Base-by-base conservation (phyloP, 805 yeast species). In the Suhomyces canberraensis region DNA sequence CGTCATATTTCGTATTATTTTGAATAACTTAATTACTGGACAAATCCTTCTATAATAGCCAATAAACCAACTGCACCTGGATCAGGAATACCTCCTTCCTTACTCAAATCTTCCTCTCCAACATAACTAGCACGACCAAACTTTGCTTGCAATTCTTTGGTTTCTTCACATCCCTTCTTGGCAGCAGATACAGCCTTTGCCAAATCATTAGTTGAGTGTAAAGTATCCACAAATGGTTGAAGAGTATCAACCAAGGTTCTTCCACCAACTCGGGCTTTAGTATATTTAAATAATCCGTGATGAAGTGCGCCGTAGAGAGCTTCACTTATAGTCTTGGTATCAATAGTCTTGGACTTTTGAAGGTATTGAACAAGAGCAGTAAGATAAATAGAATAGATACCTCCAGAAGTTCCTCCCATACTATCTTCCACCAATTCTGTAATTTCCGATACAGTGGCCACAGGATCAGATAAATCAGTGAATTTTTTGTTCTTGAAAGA, bases 381-480 rank as follows among this genome's bases (percentile, higher is more conserved):
- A 43, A 91, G 68, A 61, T 71, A 86, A 38, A 90, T 91, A 3
- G 95, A 84, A 60, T 90, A 90, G 25, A 90, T 61, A 1, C 96
- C 97, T 36, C 98, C 98, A 1, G 95, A 85, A 0, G 98, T 91
- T 34, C 98, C 98, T 36, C 97, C 98, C 97, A 91, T 91, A n/a
- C 78, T 79, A 38, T 79, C 78, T 56, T 90, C 97, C 24, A 90
- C 88, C 15, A 84, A 60, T 38, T 88, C 95, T 3, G 96, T 85
- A 33, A 90, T 73, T 46, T 76, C 76, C n/a, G 80, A 69, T 30
- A 86, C 58, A 1, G 84, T 76, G 35, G 78, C 68, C 13, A 75
- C 79, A 3, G 76, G 79, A 45, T 76, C 82, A 13, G 51, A 32
- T 26, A 72, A 46, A 28, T 44, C 35, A n/a, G 26, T 24, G 13